phyloP scores from a whole-genome alignment of 225 moss, liverwort and hornwort species.

The Asterella californica region DNA sequence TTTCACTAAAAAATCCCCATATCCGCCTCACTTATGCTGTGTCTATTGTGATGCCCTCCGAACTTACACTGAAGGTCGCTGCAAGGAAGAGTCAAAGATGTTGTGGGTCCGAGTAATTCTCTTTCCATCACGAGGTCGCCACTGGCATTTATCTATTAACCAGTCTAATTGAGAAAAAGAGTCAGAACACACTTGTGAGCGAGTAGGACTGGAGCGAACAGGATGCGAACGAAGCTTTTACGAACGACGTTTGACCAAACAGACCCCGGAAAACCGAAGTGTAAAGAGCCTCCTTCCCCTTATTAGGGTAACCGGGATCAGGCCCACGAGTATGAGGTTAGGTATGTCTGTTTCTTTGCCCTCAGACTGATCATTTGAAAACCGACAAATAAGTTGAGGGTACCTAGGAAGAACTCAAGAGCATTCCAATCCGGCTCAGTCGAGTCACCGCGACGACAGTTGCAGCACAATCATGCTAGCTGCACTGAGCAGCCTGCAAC shows the following conservation, averaged over 20 bases:
- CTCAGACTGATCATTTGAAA: background rate
- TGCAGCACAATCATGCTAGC: background rate
- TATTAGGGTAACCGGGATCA: too few species aligned
- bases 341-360: background rate
- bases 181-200: background rate
- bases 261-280: too few species aligned
- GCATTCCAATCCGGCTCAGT: background rate
- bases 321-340: background rate
- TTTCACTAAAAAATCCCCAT: background rate
- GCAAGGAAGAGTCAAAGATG: background rate
- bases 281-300: background rate
- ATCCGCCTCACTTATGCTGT: background rate
- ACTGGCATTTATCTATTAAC: background rate
- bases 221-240: background rate
- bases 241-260: background rate
- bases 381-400: background rate
- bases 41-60: background rate
- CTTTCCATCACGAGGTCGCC: background rate
- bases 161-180: background rate
- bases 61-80: background rate
- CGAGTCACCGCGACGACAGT: background rate
- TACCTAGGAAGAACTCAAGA: background rate
- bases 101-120: constrained; percentile 1
- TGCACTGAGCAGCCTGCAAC: background rate
- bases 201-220: background rate